phyloP scores from a whole-genome alignment of 495 filamentous ascomycete genomes.

The Choiromyces venosus region DNA sequence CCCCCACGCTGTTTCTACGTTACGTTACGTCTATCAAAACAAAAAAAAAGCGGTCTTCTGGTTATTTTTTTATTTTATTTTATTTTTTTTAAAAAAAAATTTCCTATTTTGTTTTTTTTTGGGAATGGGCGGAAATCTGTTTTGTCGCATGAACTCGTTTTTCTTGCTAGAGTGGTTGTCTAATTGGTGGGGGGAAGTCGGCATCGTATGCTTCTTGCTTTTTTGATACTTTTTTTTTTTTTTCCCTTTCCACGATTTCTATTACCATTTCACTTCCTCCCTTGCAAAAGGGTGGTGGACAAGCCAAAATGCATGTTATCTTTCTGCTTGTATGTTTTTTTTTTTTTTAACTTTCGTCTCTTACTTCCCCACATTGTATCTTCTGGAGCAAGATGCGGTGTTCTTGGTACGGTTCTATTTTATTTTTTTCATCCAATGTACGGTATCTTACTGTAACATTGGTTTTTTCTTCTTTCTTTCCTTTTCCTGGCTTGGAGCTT shows the following conservation, averaged over 20 bases:
- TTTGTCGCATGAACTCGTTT: not conserved
- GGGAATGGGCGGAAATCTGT: not conserved
- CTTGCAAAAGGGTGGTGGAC: not conserved
- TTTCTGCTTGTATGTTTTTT: conserved; percentile 7
- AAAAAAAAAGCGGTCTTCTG: not conserved
- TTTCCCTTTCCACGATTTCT: not conserved
- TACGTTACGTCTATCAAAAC: conserved; percentile 22
- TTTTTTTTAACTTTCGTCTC: conserved; percentile 15
- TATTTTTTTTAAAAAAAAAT: conserved; percentile 12
- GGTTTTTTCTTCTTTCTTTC: not conserved
- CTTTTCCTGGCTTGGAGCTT: conserved; percentile 2
- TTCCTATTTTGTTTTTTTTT: conserved; percentile 2
- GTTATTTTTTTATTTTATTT: conserved; percentile 12
- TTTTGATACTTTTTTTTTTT: not conserved
- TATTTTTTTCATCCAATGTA: conserved; percentile 7
- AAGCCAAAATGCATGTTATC: conserved; percentile 10
- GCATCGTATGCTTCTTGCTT: not conserved
- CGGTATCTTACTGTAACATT: conserved; percentile 12
- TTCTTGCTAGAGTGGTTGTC: not conserved
- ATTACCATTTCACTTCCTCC: not conserved
- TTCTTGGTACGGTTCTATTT: conserved; percentile 15
- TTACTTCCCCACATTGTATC: conserved; percentile 13
- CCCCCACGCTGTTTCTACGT: conserved; percentile 11
- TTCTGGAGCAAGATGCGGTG: conserved; percentile 15
- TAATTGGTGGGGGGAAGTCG: not conserved